These are phyloP conservation scores for Botryosphaeria dothidea DNA, from an alignment of 2,329 filamentous ascomycete species.

Conservation along the genomic window DNA sequence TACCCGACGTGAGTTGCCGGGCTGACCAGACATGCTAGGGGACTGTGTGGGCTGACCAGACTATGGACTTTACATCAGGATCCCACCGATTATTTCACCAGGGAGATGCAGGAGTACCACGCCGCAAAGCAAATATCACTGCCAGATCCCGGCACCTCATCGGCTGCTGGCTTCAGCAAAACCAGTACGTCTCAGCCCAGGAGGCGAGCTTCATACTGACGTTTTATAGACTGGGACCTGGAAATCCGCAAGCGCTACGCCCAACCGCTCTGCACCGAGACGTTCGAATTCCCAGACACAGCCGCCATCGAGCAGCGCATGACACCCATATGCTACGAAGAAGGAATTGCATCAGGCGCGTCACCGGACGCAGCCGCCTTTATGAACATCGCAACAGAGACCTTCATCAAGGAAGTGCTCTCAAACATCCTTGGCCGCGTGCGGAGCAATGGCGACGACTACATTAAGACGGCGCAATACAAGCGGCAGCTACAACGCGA, in stretches of 20 bases:
- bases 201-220: background rate
- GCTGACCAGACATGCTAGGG: background rate
- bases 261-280: slow-evolving; percentile 61
- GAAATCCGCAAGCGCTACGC: slow-evolving; percentile 67
- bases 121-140: slow-evolving; percentile 45
- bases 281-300: slow-evolving; percentile 62
- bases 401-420: slow-evolving; percentile 63
- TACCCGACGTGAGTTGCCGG: slow-evolving; percentile 47
- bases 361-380: slow-evolving; percentile 57
- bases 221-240: slow-evolving; percentile 58
- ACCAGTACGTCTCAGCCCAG: slow-evolving; percentile 58
- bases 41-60: slow-evolving; percentile 6
- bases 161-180: slow-evolving; percentile 75
- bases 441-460: slow-evolving; percentile 54
- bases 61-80: slow-evolving; percentile 19
- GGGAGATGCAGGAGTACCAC: slow-evolving; percentile 35
- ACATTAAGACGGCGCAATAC: slow-evolving; percentile 77
- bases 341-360: slow-evolving; percentile 58
- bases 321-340: slow-evolving; percentile 66
- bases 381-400: slow-evolving; percentile 63
- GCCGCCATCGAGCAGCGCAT: slow-evolving; percentile 60
- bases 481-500: slow-evolving; percentile 72
- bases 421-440: slow-evolving; percentile 56
- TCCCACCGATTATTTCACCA: slow-evolving; percentile 23
- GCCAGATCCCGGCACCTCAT: slow-evolving; percentile 65